Conservation (phyloP, 352 stramenopile species). For the Thraustochytrium sp. region DNA sequence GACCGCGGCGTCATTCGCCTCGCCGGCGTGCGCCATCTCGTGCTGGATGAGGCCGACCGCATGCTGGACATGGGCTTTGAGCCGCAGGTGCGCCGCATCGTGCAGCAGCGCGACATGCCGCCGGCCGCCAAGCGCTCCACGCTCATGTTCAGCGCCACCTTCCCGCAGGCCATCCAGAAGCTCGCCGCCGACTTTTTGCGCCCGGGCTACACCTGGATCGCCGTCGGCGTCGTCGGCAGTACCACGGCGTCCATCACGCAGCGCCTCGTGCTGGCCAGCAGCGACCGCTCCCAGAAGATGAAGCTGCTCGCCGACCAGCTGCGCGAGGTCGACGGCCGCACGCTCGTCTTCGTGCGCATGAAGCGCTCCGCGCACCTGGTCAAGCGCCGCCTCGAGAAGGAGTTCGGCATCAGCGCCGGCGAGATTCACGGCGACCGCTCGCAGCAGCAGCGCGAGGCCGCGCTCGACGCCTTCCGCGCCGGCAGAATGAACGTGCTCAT, state of each 20-base stretch:
- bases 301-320: constrained; percentile 91
- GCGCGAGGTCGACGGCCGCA: constrained; percentile 70
- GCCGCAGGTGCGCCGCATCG: constrained; percentile 95
- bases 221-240: constrained; percentile 91
- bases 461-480: constrained; percentile 82
- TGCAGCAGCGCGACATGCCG: constrained; percentile 94
- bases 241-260: constrained; percentile 97
- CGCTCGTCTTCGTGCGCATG: constrained; percentile 95
- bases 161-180: constrained; percentile 89
- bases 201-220: constrained; percentile 97
- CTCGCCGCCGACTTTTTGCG: constrained; percentile 93
- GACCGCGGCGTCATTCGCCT: constrained; percentile 83
- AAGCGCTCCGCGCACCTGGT: constrained; percentile 91
- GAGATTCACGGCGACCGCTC: constrained; percentile 90
- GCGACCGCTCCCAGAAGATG: constrained; percentile 89
- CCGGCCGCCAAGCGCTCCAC: constrained; percentile 81
- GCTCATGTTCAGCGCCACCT: constrained; percentile 99
- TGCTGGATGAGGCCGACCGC: constrained; percentile 98
- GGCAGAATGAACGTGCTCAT: constrained; percentile 55
- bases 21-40: constrained; percentile 75
- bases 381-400: constrained; percentile 78
- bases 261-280: constrained; percentile 83
- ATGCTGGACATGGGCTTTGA: constrained; percentile 99
- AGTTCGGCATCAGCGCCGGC: constrained; percentile 75
- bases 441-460: constrained; percentile 93